These are phyloP conservation scores for Penicillium crustosum DNA, from an alignment of 2,329 filamentous ascomycete genomes.

Conservation along the genomic window DNA sequence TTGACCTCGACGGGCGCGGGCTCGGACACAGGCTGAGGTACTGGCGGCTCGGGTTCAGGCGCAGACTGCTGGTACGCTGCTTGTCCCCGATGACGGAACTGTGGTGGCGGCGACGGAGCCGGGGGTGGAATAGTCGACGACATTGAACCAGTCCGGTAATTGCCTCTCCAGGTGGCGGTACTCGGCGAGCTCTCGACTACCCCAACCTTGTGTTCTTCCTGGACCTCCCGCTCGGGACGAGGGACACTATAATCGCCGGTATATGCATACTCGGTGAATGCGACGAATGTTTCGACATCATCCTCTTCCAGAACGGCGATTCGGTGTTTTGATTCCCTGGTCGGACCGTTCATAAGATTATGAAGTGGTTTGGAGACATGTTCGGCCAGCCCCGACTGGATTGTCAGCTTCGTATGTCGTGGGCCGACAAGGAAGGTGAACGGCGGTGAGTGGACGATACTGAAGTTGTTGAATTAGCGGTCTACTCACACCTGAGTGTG, in stretches of 20 bases:
- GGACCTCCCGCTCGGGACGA: slow-evolving; percentile 8
- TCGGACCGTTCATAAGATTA: slow-evolving; percentile 48
- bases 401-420: slow-evolving; percentile 47
- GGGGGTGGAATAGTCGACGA: slow-evolving; percentile 31
- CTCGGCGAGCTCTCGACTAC: slow-evolving; percentile 13
- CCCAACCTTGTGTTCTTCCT: slow-evolving; percentile 22
- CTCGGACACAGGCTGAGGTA: not conserved
- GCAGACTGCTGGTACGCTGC: not conserved
- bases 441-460: slow-evolving; percentile 45
- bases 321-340: slow-evolving; percentile 46
- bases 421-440: slow-evolving; percentile 51
- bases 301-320: slow-evolving; percentile 48
- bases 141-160: slow-evolving; percentile 25
- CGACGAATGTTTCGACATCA: slow-evolving; percentile 51
- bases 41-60: not conserved
- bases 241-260: slow-evolving; percentile 49
- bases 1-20: not conserved
- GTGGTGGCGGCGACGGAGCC: slow-evolving; percentile 33
- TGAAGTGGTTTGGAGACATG: slow-evolving; percentile 47
- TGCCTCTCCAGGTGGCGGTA: slow-evolving; percentile 17
- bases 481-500: not conserved
- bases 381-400: slow-evolving; percentile 48
- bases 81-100: not conserved
- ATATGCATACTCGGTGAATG: slow-evolving; percentile 53
- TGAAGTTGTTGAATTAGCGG: slow-evolving; percentile 17